Evolutionary conservation across 2,329 filamentous ascomycete species (phyloP).

Genomic region (Paecilomyces dactylethromorphus): DNA sequence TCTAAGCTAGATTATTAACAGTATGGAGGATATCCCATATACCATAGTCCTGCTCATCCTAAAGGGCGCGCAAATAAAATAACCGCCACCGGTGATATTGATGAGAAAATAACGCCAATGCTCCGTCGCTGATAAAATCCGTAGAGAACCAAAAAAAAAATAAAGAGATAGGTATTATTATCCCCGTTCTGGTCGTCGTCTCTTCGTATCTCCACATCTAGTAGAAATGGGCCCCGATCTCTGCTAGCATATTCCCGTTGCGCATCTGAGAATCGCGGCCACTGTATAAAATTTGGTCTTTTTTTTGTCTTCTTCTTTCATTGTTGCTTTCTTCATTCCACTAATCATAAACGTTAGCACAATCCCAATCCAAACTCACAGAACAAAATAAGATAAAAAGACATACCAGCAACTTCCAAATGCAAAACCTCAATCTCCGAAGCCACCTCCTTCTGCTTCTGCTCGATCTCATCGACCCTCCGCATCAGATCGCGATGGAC

Average conservation of each 20-base stretch:
- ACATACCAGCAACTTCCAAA: not conserved
- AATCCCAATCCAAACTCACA: not conserved
- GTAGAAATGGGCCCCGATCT: too few species aligned
- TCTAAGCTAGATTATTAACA: too few species aligned
- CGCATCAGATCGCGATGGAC: not conserved
- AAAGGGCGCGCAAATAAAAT: not conserved
- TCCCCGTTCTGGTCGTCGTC: not conserved
- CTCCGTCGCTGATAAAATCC: not conserved
- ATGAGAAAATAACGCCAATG: not conserved
- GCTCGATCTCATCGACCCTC: not conserved
- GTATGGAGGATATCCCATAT: not conserved
- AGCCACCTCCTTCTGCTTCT: not conserved
- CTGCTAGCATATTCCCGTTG: too few species aligned
- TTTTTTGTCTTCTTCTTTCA: not conserved
- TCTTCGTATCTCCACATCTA: not conserved
- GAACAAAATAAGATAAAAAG: not conserved
- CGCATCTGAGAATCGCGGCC: too few species aligned
- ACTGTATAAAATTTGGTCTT: too few species aligned
- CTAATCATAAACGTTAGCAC: not conserved
- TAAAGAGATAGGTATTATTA: not conserved
- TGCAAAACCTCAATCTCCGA: not conserved
- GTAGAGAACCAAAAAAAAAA: not conserved
- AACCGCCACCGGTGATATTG: not conserved
- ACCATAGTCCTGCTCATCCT: not conserved
- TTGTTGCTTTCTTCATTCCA: not conserved